Percentiles rank a stretch among this genome's conserved stretches.
These are phyloP conservation scores for Quercus engelmannii DNA, from an alignment of 306 rosid species.

Conservation along the genomic window DNA sequence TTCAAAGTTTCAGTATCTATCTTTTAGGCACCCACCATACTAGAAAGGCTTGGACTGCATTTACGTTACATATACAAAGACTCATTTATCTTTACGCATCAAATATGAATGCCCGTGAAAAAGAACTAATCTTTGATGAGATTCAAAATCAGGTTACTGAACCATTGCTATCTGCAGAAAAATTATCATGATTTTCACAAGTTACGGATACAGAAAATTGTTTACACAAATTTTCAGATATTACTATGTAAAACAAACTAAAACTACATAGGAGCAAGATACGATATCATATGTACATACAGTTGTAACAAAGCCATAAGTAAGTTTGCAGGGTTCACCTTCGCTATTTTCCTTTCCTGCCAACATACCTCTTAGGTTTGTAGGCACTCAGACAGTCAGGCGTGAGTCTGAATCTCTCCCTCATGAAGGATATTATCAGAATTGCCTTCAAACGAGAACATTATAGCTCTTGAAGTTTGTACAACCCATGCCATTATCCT, in stretches of 20 bases:
- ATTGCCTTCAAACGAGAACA: conserved; percentile 27
- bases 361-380: conserved; percentile 55
- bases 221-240: background rate
- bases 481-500: conserved; percentile 21
- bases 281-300: background rate
- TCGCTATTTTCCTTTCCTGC: conserved; percentile 56
- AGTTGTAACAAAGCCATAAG: background rate
- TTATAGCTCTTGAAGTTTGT: conserved; percentile 45
- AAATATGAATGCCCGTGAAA: background rate
- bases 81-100: background rate
- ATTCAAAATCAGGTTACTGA: background rate
- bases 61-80: conserved; percentile 15
- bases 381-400: conserved; percentile 42
- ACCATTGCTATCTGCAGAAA: background rate
- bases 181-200: background rate
- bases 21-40: conserved; percentile 93
- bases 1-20: conserved; percentile 61
- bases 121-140: background rate
- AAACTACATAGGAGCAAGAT: background rate
- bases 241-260: background rate
- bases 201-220: background rate
- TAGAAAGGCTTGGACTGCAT: conserved; percentile 92
- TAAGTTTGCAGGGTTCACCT: background rate
- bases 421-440: conserved; percentile 71
- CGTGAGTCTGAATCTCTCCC: conserved; percentile 78